Conservation (phyloP, 2,329 filamentous ascomycete species). For the Paradendryphiella salina region DNA sequence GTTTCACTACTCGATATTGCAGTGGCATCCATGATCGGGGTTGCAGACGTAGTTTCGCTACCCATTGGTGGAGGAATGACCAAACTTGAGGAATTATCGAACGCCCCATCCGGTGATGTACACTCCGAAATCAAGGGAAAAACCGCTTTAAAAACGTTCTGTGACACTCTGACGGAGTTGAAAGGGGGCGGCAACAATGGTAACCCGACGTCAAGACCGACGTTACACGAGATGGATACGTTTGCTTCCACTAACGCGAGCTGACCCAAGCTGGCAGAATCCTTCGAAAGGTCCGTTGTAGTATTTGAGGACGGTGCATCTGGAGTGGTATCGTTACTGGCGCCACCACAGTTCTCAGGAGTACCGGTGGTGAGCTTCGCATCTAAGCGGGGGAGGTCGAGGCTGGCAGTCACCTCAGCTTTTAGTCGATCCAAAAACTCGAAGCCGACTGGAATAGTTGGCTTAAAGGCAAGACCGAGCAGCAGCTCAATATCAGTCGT, state of each 20-base stretch:
- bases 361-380: slow-evolving; percentile 31
- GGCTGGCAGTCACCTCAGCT: slow-evolving; percentile 33
- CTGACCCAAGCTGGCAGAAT: slow-evolving; percentile 11
- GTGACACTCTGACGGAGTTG: slow-evolving; percentile 14
- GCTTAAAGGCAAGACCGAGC: slow-evolving; percentile 37
- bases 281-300: background rate
- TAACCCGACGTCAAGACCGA: slow-evolving; percentile 24
- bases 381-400: slow-evolving; percentile 41
- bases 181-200: slow-evolving; percentile 26
- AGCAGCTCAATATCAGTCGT: slow-evolving; percentile 33
- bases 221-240: slow-evolving; percentile 27
- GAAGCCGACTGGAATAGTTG: slow-evolving; percentile 44
- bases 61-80: slow-evolving; percentile 3
- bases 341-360: slow-evolving; percentile 25
- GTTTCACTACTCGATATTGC: background rate
- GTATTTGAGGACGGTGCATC: slow-evolving; percentile 7
- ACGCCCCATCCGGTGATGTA: slow-evolving; percentile 13
- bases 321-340: background rate
- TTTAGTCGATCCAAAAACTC: slow-evolving; percentile 36
- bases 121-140: slow-evolving; percentile 29
- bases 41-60: background rate
- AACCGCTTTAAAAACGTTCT: slow-evolving; percentile 27
- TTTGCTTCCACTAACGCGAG: slow-evolving; percentile 35
- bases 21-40: background rate
- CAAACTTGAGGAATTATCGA: background rate